Base-by-base conservation (phyloP, 768 basidiomycete genomes). In the Leccinum fibrillosum region DNA sequence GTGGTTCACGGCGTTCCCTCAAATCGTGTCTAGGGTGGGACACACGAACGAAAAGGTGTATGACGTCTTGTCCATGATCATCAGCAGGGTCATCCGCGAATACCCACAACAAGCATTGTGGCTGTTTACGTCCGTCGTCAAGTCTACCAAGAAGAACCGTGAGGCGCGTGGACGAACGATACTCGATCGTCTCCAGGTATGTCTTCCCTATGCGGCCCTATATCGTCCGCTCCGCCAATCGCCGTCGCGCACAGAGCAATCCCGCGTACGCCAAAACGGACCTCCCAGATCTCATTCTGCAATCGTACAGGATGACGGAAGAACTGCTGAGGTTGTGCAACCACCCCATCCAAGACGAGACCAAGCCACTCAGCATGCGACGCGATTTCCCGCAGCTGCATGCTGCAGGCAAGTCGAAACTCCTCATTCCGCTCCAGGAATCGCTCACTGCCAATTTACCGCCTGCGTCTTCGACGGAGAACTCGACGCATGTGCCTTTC, bases 1-100 rank as follows among this genome's bases (percentile, higher is more conserved):
- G 94, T 98, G 96, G 94, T 90, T 86, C 64, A 94, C 90, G 0
- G 95, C 94, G 1, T 95, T 98, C 62, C 94, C 95, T 3, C 97
- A 98, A 77, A 92, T 98, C 53, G 93, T 95, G 13, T 98, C 96
- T 13, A 85, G 97, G 8, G 88, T 99, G 32, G 89, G 88, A 12
- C 92, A 97, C 62, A 74, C 71, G 4, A 88, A 90, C 64, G 62
- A 72, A 11, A 77, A 77, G 1, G 87, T 93, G 3, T 87, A 82
- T 67, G 72, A 69, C 0, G 72, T 85, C 3, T 75, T 99, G 21
- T 77, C 81, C 2, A 74, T 69, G 49, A 80, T 98, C 34, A 93
- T 98, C 55, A 72, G 77, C 15, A 75, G 70, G 17, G 90, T 98
- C 28, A 79, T 98, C n/a, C 74, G 78, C 54, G 82, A 85, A 59